A percentile compares a stretch with the other conserved stretches of the same genome.
Evolutionary conservation across 2,329 filamentous ascomycete genomes (phyloP).

Genomic region (Neoascochyta sp.): DNA sequence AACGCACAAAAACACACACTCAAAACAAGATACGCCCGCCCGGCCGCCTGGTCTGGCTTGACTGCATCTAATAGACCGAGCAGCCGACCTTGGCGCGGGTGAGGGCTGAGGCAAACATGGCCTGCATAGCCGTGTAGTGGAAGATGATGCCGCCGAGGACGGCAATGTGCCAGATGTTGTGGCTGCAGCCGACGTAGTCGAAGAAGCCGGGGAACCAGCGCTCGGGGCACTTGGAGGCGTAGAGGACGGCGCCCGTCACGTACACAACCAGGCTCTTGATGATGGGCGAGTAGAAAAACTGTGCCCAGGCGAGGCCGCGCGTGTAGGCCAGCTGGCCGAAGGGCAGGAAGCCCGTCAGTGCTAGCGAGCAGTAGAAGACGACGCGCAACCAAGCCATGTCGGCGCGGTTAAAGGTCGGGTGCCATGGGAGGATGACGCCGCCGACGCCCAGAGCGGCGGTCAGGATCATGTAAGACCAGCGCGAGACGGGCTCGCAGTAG

Average conservation of each 20-base stretch:
- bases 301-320: conserved; percentile 74
- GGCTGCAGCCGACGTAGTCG: conserved; percentile 90
- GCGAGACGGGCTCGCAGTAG: conserved; percentile 88
- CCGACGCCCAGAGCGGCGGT: conserved; percentile 79
- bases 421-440: conserved; percentile 91
- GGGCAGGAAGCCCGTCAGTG: conserved; percentile 82
- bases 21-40: conserved; percentile 1
- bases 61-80: conserved; percentile 23
- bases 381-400: conserved; percentile 95
- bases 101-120: conserved; percentile 69
- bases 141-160: conserved; percentile 95
- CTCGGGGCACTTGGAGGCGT: conserved; percentile 89
- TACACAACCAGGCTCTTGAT: conserved; percentile 85
- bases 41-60: conserved; percentile 1
- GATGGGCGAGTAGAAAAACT: conserved; percentile 85
- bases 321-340: conserved; percentile 77
- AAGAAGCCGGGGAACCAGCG: conserved; percentile 90
- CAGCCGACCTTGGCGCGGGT: conserved; percentile 32
- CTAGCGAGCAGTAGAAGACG: conserved; percentile 83
- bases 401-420: conserved; percentile 85
- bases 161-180: conserved; percentile 96
- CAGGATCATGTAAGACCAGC: conserved; percentile 78
- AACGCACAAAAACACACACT: conserved; percentile 7
- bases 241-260: conserved; percentile 76
- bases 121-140: conserved; percentile 93